phyloP scores from a whole-genome alignment of 1,284 basidiomycete species.

The Cutaneotrichosporon dermatis region DNA sequence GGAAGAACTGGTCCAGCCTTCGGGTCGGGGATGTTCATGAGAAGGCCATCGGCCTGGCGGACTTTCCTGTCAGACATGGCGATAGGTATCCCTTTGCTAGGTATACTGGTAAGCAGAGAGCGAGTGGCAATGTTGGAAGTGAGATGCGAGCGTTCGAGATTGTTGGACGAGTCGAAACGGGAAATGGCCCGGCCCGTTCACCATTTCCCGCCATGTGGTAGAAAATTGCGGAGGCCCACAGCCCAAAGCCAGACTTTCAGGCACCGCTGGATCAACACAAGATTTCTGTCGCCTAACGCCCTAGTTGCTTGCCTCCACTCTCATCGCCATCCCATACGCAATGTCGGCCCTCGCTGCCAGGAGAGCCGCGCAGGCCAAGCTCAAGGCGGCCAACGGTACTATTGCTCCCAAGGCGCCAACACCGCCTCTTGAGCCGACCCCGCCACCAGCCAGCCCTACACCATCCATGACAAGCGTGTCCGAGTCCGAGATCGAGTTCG shows the following conservation, averaged over 20 bases:
- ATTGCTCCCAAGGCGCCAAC: background rate
- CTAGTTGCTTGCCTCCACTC: background rate
- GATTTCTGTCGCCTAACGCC: background rate
- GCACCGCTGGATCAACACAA: background rate
- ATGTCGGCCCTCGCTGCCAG: slow-evolving; percentile 35
- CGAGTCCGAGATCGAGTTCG: slow-evolving; percentile 3
- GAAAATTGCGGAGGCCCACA: slow-evolving; percentile 1
- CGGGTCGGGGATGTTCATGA: slow-evolving; percentile 53
- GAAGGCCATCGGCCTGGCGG: slow-evolving; percentile 25
- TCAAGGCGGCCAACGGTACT: background rate
- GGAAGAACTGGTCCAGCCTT: slow-evolving; percentile 56
- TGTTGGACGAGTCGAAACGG: slow-evolving; percentile 2
- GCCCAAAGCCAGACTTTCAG: background rate
- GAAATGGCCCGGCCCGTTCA: background rate
- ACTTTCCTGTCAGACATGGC: slow-evolving; percentile 29
- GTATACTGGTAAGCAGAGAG: background rate
- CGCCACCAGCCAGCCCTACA: slow-evolving; percentile 1
- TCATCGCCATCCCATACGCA: background rate
- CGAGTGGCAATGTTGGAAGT: background rate
- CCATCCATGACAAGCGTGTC: slow-evolving; percentile 7
- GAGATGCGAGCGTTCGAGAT: no score
- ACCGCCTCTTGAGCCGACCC: background rate
- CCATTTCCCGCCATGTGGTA: background rate
- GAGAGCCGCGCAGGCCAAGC: slow-evolving; percentile 22
- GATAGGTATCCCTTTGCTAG: slow-evolving; percentile 2